Percentiles rank a stretch among this genome's conserved stretches.
phyloP scores from a whole-genome alignment of 257 asterid species.

The Fraxinus anomala region DNA sequence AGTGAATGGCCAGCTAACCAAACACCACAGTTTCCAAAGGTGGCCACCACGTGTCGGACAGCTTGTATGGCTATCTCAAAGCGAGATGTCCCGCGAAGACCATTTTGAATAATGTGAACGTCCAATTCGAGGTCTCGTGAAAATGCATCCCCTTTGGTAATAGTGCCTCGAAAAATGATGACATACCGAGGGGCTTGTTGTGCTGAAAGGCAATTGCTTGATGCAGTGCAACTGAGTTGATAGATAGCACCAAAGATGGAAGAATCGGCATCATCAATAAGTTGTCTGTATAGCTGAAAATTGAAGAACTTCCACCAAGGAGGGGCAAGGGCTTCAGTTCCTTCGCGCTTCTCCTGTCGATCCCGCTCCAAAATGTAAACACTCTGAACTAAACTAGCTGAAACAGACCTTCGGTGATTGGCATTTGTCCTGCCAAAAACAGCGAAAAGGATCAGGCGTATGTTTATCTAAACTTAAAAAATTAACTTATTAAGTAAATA shows the following conservation, averaged over 20 bases:
- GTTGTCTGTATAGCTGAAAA: slow-evolving; percentile 54
- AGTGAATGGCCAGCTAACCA: slow-evolving; percentile 95
- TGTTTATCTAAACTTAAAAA: background rate
- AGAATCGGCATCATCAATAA: slow-evolving; percentile 72
- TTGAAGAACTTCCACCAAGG: slow-evolving; percentile 80
- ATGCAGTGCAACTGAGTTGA: slow-evolving; percentile 40
- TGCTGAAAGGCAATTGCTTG: slow-evolving; percentile 21
- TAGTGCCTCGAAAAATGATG: slow-evolving; percentile 82
- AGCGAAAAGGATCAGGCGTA: background rate
- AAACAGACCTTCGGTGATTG: slow-evolving; percentile 63
- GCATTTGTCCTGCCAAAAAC: slow-evolving; percentile 59
- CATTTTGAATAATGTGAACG: slow-evolving; percentile 58
- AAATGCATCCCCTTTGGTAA: slow-evolving; percentile 75
- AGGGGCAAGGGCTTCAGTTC: slow-evolving; percentile 75
- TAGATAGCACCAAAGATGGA: slow-evolving; percentile 79
- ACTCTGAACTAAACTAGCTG: slow-evolving; percentile 87
- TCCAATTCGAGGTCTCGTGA: slow-evolving; percentile 70
- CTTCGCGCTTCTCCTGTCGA: slow-evolving; percentile 72
- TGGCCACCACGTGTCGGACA: slow-evolving; percentile 62
- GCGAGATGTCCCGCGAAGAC: slow-evolving; percentile 78
- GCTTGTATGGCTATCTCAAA: slow-evolving; percentile 75
- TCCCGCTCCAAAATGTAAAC: slow-evolving; percentile 82
- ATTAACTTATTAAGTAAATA: background rate
- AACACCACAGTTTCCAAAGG: slow-evolving; percentile 56
- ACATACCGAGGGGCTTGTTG: slow-evolving; percentile 51